Evolutionary conservation across 2,329 filamentous ascomycete species (phyloP).

Genomic region (Ophiostoma montium): DNA sequence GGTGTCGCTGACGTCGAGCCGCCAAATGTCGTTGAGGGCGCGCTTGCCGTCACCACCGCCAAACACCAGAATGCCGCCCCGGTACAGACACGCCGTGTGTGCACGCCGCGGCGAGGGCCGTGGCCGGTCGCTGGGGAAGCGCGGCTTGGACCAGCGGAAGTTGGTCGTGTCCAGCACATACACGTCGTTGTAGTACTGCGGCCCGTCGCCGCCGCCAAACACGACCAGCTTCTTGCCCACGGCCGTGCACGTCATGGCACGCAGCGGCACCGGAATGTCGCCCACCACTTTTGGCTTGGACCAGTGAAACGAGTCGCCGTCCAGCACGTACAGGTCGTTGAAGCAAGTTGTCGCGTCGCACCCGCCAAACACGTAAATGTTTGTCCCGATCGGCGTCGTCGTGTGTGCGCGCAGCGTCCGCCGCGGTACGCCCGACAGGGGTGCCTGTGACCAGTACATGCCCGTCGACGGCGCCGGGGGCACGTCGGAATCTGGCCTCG

Average conservation of each 20-base stretch:
- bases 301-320: conserved; percentile 58
- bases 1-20: conserved; percentile 53
- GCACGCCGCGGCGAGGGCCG: conserved; percentile 48
- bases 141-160: conserved; percentile 50
- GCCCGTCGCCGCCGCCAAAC: conserved; percentile 56
- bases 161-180: conserved; percentile 59
- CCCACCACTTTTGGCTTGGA: conserved; percentile 49
- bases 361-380: conserved; percentile 54
- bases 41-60: conserved; percentile 57
- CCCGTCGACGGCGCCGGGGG: conserved; percentile 49
- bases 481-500: conserved; percentile 43
- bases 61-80: conserved; percentile 59
- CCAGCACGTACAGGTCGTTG: conserved; percentile 54
- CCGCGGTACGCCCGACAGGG: conserved; percentile 47
- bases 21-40: conserved; percentile 58
- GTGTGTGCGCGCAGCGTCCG: conserved; percentile 52
- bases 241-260: conserved; percentile 59
- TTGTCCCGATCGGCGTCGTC: conserved; percentile 50
- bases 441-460: conserved; percentile 59
- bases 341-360: conserved; percentile 54
- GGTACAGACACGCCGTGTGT: conserved; percentile 58
- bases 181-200: conserved; percentile 58
- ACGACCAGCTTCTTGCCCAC: conserved; percentile 55
- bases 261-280: conserved; percentile 48
- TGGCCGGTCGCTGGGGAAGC: conserved; percentile 39